Percentiles rank a stretch among this genome's conserved stretches.
phyloP scores from a whole-genome alignment of 257 asterid species.

The Eucommia ulmoides region DNA sequence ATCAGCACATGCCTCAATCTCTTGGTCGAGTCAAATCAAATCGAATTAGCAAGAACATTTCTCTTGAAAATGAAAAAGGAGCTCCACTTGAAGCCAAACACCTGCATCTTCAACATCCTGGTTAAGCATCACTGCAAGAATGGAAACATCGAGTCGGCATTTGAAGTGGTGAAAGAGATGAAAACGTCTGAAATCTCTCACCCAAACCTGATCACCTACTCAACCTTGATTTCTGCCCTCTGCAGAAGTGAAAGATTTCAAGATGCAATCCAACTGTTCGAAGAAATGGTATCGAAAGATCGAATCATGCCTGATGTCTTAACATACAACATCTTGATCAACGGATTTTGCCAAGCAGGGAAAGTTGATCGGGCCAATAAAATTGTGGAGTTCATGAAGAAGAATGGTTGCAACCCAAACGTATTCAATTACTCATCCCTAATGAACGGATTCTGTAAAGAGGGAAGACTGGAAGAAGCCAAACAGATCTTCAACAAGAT shows the following conservation, averaged over 20 bases:
- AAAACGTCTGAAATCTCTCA: conserved; percentile 40
- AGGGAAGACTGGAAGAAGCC: conserved; percentile 64
- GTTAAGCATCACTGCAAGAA: conserved; percentile 73
- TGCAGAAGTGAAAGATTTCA: conserved; percentile 50
- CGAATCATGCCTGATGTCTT: conserved; percentile 74
- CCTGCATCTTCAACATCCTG: conserved; percentile 86
- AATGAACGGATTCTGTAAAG: conserved; percentile 64
- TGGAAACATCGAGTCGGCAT: conserved; percentile 58
- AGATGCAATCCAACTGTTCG: conserved; percentile 60
- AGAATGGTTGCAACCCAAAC: conserved; percentile 74
- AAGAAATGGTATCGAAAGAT: conserved; percentile 75
- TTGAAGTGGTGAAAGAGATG: conserved; percentile 70
- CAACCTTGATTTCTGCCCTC: conserved; percentile 74
- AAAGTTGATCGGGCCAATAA: conserved; percentile 54
- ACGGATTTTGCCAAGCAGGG: conserved; percentile 57
- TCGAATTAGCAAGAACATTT: conserved; percentile 56
- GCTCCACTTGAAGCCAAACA: conserved; percentile 57
- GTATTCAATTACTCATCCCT: conserved; percentile 54
- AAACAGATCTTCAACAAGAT: conserved; percentile 39
- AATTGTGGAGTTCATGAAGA: conserved; percentile 70
- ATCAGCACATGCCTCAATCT: conserved; percentile 86
- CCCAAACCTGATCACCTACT: conserved; percentile 83
- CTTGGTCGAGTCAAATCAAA: conserved; percentile 54
- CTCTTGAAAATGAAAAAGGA: conserved; percentile 43
- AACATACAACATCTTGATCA: conserved; percentile 65